Evolutionary conservation across 352 stramenopile species (phyloP).

Genomic region (Pythium coloratum): DNA sequence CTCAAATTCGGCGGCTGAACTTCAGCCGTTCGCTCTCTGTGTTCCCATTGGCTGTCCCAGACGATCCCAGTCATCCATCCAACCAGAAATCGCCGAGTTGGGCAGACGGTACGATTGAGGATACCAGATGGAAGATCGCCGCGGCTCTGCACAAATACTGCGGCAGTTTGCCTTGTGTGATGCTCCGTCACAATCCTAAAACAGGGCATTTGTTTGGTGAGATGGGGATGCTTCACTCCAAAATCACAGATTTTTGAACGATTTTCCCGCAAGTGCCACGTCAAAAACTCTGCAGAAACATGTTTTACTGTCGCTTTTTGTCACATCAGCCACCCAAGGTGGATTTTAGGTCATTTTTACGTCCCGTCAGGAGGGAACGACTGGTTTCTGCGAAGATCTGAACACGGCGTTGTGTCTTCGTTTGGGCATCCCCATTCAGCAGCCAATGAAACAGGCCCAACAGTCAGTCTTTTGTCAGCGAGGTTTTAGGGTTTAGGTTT

Average conservation of each 20-base stretch:
- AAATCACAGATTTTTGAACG: slow-evolving; percentile 2
- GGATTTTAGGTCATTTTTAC: background rate
- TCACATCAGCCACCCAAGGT: background rate
- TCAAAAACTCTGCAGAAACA: slow-evolving; percentile 1
- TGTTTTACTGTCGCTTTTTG: background rate
- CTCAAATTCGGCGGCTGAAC: background rate
- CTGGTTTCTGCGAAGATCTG: background rate
- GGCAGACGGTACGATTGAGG: background rate
- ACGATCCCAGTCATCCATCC: background rate
- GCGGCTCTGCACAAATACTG: background rate
- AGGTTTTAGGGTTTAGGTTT: slow-evolving; percentile 1
- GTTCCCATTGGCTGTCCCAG: slow-evolving; percentile 7
- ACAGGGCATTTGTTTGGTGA: background rate
- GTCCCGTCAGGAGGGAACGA: background rate
- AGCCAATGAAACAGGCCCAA: background rate
- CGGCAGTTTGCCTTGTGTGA: background rate
- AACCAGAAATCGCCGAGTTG: background rate
- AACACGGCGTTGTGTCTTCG: background rate
- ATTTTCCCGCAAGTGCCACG: background rate
- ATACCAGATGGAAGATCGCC: background rate
- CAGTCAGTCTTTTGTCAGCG: slow-evolving; percentile 4
- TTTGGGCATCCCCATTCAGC: background rate
- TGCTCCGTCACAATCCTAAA: background rate
- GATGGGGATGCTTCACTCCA: background rate
- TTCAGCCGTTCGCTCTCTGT: background rate